phyloP scores from a whole-genome alignment of 441 rosid genomes.

The Pelargonium myrrhifolium region DNA sequence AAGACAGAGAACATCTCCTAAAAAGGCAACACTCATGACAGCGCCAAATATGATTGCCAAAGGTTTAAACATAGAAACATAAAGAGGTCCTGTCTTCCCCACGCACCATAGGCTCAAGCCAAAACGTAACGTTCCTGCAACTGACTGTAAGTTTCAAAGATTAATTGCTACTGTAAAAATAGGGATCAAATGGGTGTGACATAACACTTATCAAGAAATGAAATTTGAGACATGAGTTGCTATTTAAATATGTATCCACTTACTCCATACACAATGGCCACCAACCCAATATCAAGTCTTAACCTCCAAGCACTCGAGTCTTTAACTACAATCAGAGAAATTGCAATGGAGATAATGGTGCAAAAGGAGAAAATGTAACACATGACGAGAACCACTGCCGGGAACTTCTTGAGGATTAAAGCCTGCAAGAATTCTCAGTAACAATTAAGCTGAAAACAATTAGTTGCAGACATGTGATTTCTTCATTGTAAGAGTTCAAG shows the following conservation, averaged over 20 bases:
- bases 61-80: conserved; percentile 64
- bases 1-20: conserved; percentile 39
- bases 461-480: no score
- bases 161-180: no score
- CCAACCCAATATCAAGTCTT: conserved; percentile 25
- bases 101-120: conserved; percentile 34
- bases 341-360: conserved; percentile 24
- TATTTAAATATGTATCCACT: no score
- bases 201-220: no score
- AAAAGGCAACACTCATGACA: conserved; percentile 30
- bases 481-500: no score
- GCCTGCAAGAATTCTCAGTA: conserved; percentile 26
- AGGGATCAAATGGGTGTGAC: no score
- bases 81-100: conserved; percentile 49
- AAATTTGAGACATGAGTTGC: background rate
- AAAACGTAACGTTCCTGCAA: no score
- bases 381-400: conserved; percentile 30
- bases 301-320: conserved; percentile 37
- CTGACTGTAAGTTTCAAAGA: no score
- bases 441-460: no score
- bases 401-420: conserved; percentile 33
- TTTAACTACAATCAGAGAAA: no score
- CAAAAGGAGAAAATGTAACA: conserved; percentile 21
- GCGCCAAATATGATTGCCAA: conserved; percentile 45
- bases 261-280: conserved; percentile 18